phyloP scores from a whole-genome alignment of 805 yeast genomes.

The Kodamaea sagamina region DNA sequence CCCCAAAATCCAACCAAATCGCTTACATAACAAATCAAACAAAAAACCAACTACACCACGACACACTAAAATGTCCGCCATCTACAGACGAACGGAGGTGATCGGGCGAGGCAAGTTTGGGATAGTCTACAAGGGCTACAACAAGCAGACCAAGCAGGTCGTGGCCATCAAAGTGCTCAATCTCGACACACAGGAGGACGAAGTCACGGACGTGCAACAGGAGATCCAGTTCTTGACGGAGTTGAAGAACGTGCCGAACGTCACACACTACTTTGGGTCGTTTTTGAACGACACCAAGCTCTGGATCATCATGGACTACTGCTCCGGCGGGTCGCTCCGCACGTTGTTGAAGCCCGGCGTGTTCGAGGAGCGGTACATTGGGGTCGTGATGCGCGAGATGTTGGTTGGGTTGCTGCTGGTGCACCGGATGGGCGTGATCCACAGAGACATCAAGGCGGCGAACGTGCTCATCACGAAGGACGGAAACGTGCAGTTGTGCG shows the following conservation, averaged over 20 bases:
- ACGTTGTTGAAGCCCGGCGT: slow-evolving; percentile 84
- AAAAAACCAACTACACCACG: neutral
- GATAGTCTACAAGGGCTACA: slow-evolving; percentile 85
- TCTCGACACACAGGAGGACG: slow-evolving; percentile 90
- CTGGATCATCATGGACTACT: slow-evolving; percentile 97
- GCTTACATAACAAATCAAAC: neutral
- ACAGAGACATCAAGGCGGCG: slow-evolving; percentile 96
- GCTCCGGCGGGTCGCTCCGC: slow-evolving; percentile 94
- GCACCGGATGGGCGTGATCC: slow-evolving; percentile 89
- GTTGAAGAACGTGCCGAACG: slow-evolving; percentile 82
- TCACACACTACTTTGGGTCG: slow-evolving; percentile 90
- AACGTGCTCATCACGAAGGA: slow-evolving; percentile 86
- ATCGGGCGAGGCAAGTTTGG: slow-evolving; percentile 98
- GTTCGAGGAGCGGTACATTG: slow-evolving; percentile 79
- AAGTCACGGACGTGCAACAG: slow-evolving; percentile 89
- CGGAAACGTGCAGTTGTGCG: slow-evolving; percentile 90
- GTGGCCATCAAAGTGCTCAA: slow-evolving; percentile 93
- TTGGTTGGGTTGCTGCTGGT: slow-evolving; percentile 76
- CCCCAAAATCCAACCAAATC: neutral
- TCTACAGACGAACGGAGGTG: slow-evolving; percentile 81
- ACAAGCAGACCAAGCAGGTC: slow-evolving; percentile 66
- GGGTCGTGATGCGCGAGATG: slow-evolving; percentile 83
- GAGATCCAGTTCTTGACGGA: slow-evolving; percentile 87
- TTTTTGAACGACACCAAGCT: slow-evolving; percentile 83
- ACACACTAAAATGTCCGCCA: slow-evolving; percentile 10